A percentile compares a stretch with the other conserved stretches of the same genome.
Evolutionary conservation across 768 basidiomycete genomes (phyloP).

Genomic region (Tephrocybe rancida): DNA sequence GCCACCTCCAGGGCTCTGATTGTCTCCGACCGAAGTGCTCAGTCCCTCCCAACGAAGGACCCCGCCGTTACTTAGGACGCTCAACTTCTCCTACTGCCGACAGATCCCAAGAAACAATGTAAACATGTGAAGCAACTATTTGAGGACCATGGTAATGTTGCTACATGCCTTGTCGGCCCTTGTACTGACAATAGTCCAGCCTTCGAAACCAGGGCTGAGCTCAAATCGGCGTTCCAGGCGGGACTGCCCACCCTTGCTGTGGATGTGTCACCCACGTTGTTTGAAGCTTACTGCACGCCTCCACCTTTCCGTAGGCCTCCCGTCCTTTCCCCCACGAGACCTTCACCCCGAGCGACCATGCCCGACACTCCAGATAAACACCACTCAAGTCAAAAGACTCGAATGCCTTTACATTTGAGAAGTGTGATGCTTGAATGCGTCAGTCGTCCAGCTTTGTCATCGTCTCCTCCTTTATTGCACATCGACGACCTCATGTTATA

Average conservation of each 20-base stretch:
- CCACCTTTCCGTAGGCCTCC: no score
- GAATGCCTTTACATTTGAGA: no score
- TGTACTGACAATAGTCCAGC: constrained; percentile 39
- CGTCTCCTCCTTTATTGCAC: no score
- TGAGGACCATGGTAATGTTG: constrained; percentile 59
- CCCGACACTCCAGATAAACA: no score
- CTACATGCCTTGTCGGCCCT: background rate
- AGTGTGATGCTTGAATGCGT: no score
- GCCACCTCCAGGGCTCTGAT: constrained; percentile 59
- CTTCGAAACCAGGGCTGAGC: constrained; percentile 58
- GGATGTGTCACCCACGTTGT: constrained; percentile 62
- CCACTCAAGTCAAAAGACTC: no score
- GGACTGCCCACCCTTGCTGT: constrained; percentile 73
- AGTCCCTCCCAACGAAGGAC: constrained; percentile 42
- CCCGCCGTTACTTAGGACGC: constrained; percentile 43
- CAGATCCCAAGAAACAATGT: constrained; percentile 73
- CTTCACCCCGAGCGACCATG: no score
- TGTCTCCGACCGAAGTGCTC: constrained; percentile 37
- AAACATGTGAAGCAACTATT: constrained; percentile 73
- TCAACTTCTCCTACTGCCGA: constrained; percentile 68
- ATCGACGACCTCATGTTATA: no score
- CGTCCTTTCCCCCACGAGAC: no score
- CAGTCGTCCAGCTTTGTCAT: no score
- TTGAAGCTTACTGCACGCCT: no score
- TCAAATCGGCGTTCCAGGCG: constrained; percentile 60